These are phyloP conservation scores for Bruguiera gymnorhiza DNA, from an alignment of 345 rosid genomes.

Conservation along the genomic window DNA sequence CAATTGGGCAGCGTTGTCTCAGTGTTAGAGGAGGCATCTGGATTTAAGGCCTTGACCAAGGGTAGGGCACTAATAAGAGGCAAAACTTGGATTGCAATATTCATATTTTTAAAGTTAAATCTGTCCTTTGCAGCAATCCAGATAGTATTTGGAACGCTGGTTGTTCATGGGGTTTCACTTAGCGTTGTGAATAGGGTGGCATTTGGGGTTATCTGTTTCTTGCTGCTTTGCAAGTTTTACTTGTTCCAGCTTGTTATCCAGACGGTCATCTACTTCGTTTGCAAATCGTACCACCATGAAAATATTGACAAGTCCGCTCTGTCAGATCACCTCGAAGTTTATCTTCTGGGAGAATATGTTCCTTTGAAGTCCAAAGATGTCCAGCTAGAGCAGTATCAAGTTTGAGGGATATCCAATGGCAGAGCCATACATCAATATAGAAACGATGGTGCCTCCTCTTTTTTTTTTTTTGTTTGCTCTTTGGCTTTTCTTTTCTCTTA, in stretches of 20 bases:
- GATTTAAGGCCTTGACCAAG: conserved; percentile 39
- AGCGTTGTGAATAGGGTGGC: conserved; percentile 20
- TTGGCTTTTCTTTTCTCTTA: too few species aligned
- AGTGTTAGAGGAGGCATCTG: conserved; percentile 46
- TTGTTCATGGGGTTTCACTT: conserved; percentile 25
- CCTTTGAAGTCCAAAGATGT: conserved; percentile 19
- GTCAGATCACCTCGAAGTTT: conserved; percentile 51
- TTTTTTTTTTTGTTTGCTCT: background rate
- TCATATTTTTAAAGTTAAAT: conserved; percentile 22
- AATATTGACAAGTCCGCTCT: conserved; percentile 49
- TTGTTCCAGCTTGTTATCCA: conserved; percentile 40
- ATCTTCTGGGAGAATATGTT: conserved; percentile 39
- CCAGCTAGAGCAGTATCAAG: conserved; percentile 14
- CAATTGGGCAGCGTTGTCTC: conserved; percentile 48
- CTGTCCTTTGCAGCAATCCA: background rate
- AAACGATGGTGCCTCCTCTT: too few species aligned
- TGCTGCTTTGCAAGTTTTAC: conserved; percentile 31
- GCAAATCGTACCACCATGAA: conserved; percentile 59
- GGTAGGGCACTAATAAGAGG: conserved; percentile 41
- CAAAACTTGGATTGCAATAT: conserved; percentile 23
- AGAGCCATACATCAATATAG: too few species aligned
- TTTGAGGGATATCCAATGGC: background rate
- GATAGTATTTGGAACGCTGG: conserved; percentile 19
- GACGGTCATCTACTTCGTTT: conserved; percentile 50
- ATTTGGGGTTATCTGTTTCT: conserved; percentile 29